Conservation (phyloP, 106 monocot species). For the Amphibolis antarctica region DNA sequence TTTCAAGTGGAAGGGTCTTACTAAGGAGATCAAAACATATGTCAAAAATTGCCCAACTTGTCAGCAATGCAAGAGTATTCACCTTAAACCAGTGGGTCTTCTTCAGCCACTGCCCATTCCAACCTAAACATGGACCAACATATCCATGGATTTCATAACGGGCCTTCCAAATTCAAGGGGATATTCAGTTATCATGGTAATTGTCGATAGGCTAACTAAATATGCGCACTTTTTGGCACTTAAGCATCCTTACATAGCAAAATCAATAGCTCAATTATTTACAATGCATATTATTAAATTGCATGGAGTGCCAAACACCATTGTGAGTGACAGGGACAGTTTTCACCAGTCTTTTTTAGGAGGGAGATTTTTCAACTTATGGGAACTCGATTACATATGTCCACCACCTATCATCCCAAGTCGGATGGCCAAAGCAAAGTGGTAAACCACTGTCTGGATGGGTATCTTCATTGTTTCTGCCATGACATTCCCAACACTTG, state of each 20-base stretch:
- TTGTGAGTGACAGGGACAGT: background rate
- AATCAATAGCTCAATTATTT: background rate
- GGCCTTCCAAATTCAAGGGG: background rate
- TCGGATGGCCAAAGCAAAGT: background rate
- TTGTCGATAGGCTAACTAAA: background rate
- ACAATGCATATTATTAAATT: background rate
- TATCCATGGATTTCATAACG: background rate
- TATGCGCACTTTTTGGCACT: background rate
- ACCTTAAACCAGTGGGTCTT: accelerated
- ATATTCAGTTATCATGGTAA: background rate
- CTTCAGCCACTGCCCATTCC: background rate
- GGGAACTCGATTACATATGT: background rate
- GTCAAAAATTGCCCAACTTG: background rate
- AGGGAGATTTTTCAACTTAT: background rate
- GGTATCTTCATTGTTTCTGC: background rate
- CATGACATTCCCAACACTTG: background rate
- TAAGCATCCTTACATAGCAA: background rate
- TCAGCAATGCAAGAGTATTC: background rate
- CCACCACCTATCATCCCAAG: background rate
- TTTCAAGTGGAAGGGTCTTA: background rate
- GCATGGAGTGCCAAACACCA: background rate
- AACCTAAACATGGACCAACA: background rate
- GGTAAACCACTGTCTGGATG: background rate
- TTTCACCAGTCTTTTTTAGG: background rate
- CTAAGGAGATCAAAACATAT: background rate